Conservation (phyloP, 768 basidiomycete genomes). For the Lactarius akahatsu region DNA sequence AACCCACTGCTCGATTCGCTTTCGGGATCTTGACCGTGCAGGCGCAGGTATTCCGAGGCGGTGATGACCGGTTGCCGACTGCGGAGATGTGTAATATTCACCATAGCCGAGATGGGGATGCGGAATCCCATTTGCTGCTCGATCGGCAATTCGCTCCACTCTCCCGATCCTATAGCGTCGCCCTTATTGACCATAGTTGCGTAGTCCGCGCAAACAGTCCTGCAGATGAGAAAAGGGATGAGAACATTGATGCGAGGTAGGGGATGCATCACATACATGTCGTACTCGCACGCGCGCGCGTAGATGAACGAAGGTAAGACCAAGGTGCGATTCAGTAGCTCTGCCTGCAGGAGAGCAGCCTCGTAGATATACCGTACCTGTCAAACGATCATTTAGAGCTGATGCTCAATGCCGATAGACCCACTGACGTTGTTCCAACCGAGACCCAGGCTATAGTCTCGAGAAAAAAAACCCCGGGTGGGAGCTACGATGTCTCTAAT, state of each 20-base stretch:
- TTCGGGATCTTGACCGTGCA: constrained; percentile 39
- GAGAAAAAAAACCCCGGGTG: constrained; percentile 44
- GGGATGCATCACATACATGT: constrained; percentile 33
- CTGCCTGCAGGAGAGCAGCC: constrained; percentile 44
- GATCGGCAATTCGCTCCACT: constrained; percentile 43
- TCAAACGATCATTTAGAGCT: constrained; percentile 11
- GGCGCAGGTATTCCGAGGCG: constrained; percentile 43
- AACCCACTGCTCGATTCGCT: constrained; percentile 41
- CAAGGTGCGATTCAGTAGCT: constrained; percentile 44
- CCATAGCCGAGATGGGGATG: constrained; percentile 40
- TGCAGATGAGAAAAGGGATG: constrained; percentile 14
- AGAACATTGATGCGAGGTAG: constrained; percentile 13
- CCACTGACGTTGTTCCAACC: constrained; percentile 50
- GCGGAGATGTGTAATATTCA: constrained; percentile 45
- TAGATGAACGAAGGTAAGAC: constrained; percentile 48
- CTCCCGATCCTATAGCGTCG: constrained; percentile 43
- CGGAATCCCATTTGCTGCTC: constrained; percentile 40
- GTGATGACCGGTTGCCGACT: constrained; percentile 41
- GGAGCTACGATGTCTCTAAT: constrained; percentile 37
- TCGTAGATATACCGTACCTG: constrained; percentile 52
- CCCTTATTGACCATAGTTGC: constrained; percentile 46
- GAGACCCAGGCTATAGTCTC: constrained; percentile 45
- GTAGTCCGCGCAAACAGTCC: constrained; percentile 42
- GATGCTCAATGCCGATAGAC: not conserved
- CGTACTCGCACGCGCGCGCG: constrained; percentile 46